Percentiles rank a stretch among this genome's conserved stretches.
These are phyloP conservation scores for Parasarocladium wereldwijsianum DNA, from an alignment of 2,329 filamentous ascomycete genomes.

Conservation along the genomic window DNA sequence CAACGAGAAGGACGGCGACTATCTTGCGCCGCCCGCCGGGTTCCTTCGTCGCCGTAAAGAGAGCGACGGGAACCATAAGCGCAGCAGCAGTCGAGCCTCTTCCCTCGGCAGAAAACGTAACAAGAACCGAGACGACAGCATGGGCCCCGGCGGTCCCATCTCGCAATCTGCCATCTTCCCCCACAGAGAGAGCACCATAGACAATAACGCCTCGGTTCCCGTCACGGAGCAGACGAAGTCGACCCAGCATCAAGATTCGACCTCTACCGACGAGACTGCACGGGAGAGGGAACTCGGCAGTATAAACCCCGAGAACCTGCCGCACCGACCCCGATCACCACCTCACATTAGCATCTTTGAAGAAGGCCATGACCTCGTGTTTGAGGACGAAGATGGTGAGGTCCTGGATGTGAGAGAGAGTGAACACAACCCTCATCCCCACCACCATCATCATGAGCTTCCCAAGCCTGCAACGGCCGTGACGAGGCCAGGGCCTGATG, in stretches of 20 bases:
- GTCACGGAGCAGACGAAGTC: conserved; percentile 20
- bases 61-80: conserved; percentile 45
- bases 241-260: conserved; percentile 7
- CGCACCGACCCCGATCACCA: conserved; percentile 7
- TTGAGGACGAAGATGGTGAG: conserved; percentile 79
- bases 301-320: conserved; percentile 1
- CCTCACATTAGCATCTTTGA: conserved; percentile 54
- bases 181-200: conserved; percentile 21
- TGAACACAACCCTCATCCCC: no score
- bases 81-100: conserved; percentile 41
- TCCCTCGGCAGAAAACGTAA: conserved; percentile 46
- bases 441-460: no score
- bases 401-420: conserved; percentile 51
- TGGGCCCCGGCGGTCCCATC: conserved; percentile 73
- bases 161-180: conserved; percentile 83
- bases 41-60: conserved; percentile 76
- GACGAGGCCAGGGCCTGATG: conserved; percentile 7
- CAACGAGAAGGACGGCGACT: conserved; percentile 35
- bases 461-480: conserved; percentile 10
- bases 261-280: neutral
- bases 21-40: conserved; percentile 56
- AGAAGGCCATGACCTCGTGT: conserved; percentile 64
- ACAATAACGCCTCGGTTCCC: conserved; percentile 12
- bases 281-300: neutral
- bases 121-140: conserved; percentile 53